phyloP scores from a whole-genome alignment of 106 monocot genomes.

The Acorus gramineus region DNA sequence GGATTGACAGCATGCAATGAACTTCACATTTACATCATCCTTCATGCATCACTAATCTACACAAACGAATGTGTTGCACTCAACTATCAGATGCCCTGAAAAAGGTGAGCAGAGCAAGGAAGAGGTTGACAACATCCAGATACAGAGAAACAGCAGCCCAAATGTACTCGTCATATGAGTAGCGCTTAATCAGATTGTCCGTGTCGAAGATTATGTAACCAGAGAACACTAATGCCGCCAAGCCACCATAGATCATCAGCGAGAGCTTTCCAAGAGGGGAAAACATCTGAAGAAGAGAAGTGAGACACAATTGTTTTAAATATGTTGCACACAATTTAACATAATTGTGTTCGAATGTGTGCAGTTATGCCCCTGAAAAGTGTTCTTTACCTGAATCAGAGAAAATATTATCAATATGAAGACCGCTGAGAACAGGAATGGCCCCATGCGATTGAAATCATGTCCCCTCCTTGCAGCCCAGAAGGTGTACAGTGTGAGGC shows the following conservation, averaged over 20 bases:
- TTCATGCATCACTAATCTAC: too few relatives aligned
- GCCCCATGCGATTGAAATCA: conserved; percentile 16
- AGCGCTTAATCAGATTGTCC: conserved; percentile 28
- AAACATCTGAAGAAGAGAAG: conserved; percentile 17
- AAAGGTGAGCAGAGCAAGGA: conserved; percentile 26
- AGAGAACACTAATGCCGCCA: conserved; percentile 34
- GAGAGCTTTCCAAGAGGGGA: conserved; percentile 27
- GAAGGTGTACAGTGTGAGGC: conserved; percentile 29
- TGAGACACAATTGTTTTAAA: too few relatives aligned
- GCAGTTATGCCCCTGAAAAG: too few relatives aligned
- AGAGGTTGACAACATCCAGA: conserved; percentile 55
- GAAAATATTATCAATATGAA: conserved; percentile 12
- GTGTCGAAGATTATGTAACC: conserved; percentile 45
- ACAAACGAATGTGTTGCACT: background rate
- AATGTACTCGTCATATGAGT: conserved; percentile 12
- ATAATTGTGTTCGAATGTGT: too few relatives aligned
- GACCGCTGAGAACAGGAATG: conserved; percentile 19
- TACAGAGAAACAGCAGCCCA: conserved; percentile 41
- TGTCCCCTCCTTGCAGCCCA: conserved; percentile 16
- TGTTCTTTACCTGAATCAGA: conserved; percentile 16
- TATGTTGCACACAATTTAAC: too few relatives aligned
- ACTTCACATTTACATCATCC: too few relatives aligned
- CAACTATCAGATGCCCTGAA: conserved; percentile 13
- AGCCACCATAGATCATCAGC: conserved; percentile 17
- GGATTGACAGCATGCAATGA: too few relatives aligned